These are phyloP conservation scores for Aspergillus kassunensis DNA, from an alignment of 495 filamentous ascomycete species.

Conservation along the genomic window DNA sequence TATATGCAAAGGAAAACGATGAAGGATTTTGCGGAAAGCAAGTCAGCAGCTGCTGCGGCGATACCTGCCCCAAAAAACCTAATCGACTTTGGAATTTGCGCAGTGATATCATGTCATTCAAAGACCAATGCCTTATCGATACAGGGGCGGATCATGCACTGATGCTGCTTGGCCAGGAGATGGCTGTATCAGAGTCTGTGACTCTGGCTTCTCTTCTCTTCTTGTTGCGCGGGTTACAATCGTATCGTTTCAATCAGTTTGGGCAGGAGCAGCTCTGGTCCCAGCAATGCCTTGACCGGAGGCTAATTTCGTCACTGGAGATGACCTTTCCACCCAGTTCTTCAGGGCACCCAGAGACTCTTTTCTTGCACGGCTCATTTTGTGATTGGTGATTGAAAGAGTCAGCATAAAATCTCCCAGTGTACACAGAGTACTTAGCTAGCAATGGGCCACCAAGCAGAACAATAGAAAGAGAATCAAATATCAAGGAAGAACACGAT, in stretches of 20 bases:
- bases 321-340: neutral
- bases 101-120: too few relatives aligned
- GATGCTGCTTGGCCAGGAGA: too few relatives aligned
- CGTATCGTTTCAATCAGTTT: neutral
- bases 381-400: neutral
- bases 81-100: too few relatives aligned
- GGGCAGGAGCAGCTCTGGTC: neutral
- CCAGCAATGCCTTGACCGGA: neutral
- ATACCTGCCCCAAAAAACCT: too few relatives aligned
- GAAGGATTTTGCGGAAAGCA: too few relatives aligned
- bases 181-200: too few relatives aligned
- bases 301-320: neutral
- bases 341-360: neutral
- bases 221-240: too few relatives aligned
- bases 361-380: neutral
- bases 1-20: too few relatives aligned
- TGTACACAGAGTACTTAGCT: neutral
- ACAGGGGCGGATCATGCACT: too few relatives aligned
- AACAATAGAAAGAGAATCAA: neutral
- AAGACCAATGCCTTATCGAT: too few relatives aligned
- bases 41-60: too few relatives aligned
- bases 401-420: neutral
- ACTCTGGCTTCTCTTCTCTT: too few relatives aligned
- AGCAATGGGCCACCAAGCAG: neutral
- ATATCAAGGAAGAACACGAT: neutral